These are phyloP conservation scores for Microstroma glucosiphilum DNA, from an alignment of 1,284 basidiomycete species.

Conservation along the genomic window DNA sequence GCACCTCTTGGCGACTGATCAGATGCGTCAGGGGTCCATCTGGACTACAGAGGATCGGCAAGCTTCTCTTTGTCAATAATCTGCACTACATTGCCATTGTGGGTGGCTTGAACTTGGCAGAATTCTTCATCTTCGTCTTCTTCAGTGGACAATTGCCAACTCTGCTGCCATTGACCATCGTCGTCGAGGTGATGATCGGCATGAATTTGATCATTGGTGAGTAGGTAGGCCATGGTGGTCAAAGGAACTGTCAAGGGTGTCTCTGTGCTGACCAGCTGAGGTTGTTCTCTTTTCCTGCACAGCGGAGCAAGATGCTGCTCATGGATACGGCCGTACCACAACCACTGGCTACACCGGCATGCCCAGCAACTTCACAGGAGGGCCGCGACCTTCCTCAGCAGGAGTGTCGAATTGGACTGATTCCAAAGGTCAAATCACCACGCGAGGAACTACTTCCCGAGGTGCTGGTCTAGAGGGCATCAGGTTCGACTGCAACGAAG, in stretches of 20 bases:
- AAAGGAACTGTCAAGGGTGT: too few relatives aligned
- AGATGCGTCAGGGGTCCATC: slow-evolving; percentile 1
- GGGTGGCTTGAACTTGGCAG: not conserved
- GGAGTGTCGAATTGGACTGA: not conserved
- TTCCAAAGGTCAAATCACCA: not conserved
- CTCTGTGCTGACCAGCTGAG: too few relatives aligned
- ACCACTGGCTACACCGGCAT: not conserved
- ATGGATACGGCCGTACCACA: slow-evolving; percentile 2
- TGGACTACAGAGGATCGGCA: slow-evolving; percentile 8
- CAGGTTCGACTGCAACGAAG: not conserved
- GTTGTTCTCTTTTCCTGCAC: too few relatives aligned
- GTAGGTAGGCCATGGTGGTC: too few relatives aligned
- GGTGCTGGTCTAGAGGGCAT: not conserved
- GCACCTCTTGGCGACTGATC: slow-evolving; percentile 10
- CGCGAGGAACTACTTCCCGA: not conserved
- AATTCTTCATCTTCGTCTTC: not conserved
- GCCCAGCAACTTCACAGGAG: not conserved
- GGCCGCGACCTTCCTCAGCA: not conserved
- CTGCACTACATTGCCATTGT: slow-evolving; percentile 14
- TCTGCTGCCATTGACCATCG: not conserved
- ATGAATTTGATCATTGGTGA: not conserved
- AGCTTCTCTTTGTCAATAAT: slow-evolving; percentile 17
- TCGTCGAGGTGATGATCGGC: slow-evolving; percentile 4
- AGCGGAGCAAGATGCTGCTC: slow-evolving; percentile 2
- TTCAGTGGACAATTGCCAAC: not conserved